Conservation (phyloP, 352 stramenopile species). For the Aphanomyces euteiches region DNA sequence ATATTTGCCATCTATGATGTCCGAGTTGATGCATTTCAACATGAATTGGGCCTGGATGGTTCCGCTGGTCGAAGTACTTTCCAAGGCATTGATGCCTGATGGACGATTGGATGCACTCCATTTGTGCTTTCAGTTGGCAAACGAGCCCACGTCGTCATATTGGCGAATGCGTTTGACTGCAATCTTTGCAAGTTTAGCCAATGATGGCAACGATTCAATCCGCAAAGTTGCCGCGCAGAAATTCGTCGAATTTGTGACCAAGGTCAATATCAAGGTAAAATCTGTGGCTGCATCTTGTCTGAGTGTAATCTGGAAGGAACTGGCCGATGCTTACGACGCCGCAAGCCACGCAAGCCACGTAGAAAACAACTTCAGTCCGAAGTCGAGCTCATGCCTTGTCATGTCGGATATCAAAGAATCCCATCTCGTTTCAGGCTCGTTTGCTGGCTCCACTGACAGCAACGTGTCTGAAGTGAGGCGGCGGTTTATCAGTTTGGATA, state of each 20-base stretch:
- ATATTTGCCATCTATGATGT: conserved; percentile 14
- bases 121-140: conserved; percentile 20
- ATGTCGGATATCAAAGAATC: conserved; percentile 26
- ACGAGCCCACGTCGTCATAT: neutral
- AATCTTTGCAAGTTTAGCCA: conserved; percentile 25
- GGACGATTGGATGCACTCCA: conserved; percentile 26
- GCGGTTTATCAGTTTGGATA: conserved; percentile 19
- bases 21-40: conserved; percentile 17
- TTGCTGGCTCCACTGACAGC: conserved; percentile 23
- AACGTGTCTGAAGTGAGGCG: conserved; percentile 22
- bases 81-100: conserved; percentile 29
- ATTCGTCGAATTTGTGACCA: conserved; percentile 22
- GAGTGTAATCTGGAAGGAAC: conserved; percentile 10
- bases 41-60: conserved; percentile 26
- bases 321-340: conserved; percentile 20
- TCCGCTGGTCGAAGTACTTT: conserved; percentile 24
- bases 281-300: neutral
- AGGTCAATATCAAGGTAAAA: conserved; percentile 19
- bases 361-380: neutral
- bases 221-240: conserved; percentile 25
- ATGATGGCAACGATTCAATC: conserved; percentile 29
- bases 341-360: neutral
- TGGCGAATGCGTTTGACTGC: conserved; percentile 23
- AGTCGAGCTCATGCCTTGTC: conserved; percentile 12
- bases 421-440: neutral